Base-by-base conservation (phyloP, 139 green algal genomes). In the Parachlorella kessleri region DNA sequence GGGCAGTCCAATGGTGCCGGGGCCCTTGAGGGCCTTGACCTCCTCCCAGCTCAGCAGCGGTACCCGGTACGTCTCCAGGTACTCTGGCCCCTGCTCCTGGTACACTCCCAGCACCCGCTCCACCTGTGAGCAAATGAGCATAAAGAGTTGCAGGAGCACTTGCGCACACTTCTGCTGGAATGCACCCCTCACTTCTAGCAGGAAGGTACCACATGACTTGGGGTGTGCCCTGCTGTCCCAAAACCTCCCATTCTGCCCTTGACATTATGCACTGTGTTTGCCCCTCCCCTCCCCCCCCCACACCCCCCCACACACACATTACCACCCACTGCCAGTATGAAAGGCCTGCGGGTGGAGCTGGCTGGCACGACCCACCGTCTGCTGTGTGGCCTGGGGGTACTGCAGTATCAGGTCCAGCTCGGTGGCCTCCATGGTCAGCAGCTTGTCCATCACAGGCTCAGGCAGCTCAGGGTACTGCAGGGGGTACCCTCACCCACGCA, bases 341-440 rank as follows among this genome's bases (percentile, higher is more conserved):
- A n/a, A n/a, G n/a, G n/a, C n/a, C n/a, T n/a, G n/a, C n/a, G n/a
- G n/a, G n/a, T n/a, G n/a, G n/a, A n/a, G n/a, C n/a, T n/a, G n/a
- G n/a, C n/a, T n/a, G n/a, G n/a, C n/a, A n/a, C n/a, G n/a, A 7
- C 66, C 30, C 70, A 89, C 88, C 78, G 90, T 90, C 9, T 66
- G 75, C 7, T 72, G 37, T 3, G 86, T 83, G 40, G 80, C 82
- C 8, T 68, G 9, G 24, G 90, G 88, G 76, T 95, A 90, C 75
- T 91, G 85, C 40, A 95, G 84, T n/a, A 95, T 41, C 4, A 96
- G 75, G 74, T 96, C 89, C 73, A 96, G 87, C 66, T 96, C 92
- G 48, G 83, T 87, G 10, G 91, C 92, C 36, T 95, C 89, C 66
- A 90, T 79, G 0, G 83, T 78, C 73, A 96, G 80, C 74, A 96